Base-by-base conservation (phyloP, 257 asterid species). In the Ophiorrhiza pumila region DNA sequence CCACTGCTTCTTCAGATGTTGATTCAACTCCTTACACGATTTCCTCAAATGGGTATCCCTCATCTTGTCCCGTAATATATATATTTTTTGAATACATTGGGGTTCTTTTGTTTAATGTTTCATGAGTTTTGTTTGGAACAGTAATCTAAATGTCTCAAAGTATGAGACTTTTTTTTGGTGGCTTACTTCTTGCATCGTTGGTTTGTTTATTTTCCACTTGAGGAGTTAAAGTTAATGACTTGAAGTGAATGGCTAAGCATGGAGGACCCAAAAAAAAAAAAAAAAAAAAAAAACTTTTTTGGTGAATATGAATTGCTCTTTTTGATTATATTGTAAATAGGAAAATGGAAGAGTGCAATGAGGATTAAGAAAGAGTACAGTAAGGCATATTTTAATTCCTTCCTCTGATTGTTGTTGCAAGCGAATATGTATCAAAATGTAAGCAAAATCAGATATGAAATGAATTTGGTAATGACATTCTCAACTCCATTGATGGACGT, bases 41-140 rank as follows among this genome's bases (percentile, higher is more conserved):
- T 59, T 64, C 76, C 71, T 82, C 87, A 29, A 77, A 77, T 78
- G 82, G 95, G 98, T 92, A 86, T 41, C 53, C 57, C 55, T 82
- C 74, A 12, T 15, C 50, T 75, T 45, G n/a, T n/a, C n/a, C n/a
- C n/a, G n/a, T n/a, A n/a, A n/a, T n/a, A n/a, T n/a, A n/a, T n/a
- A n/a, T n/a, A n/a, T n/a, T n/a, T n/a, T n/a, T n/a, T n/a, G n/a
- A n/a, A n/a, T n/a, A n/a, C 15, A 29, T 46, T 35, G 9, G 32
- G 14, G 58, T 31, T 29, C 2, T 34, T 68, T 57, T 22, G 32
- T 68, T 31, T n/a, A 29, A 52, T 11, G 34, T 55, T 70, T 46
- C 29, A 50, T 50, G 57, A 22, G 6, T 20, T 52, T 11, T 55
- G 25, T 9, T 12, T 50, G 12, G 31, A 29, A n/a, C 25, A 20